Evolutionary conservation across 208 protist genomes (phyloP), one percentile per base, ranked within the genome.

Genomic region (Crithidia mellificae): DNA sequence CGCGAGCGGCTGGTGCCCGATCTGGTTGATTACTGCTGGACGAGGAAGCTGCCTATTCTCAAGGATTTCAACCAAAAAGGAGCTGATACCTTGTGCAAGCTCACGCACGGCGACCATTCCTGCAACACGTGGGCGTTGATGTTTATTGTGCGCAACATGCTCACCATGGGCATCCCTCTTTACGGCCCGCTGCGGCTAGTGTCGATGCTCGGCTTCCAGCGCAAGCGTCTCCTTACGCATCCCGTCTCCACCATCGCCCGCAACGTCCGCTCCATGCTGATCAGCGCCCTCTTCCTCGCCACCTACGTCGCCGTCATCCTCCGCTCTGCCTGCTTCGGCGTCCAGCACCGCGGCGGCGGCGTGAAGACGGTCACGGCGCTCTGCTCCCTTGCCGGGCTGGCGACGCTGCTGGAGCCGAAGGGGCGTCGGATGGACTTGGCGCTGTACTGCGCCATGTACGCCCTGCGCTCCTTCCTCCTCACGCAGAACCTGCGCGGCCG

Each of bases 351-450:
- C 52, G 74, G 80, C 67, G 68, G 76, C 51, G 74, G 82, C 51
- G 83, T 80, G 20, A 56, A 84, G 46, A 70, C 63, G 32, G 79
- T 82, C 46, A 76, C 84, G 2, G 55, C 83, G 29, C 49, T 80
- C 32, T 83, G 84, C 53, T 86, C 72, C 39, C 54, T 84, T 29
- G 78, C 83, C 19, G 88, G 91, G 6, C 72, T 94, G 24, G 62
- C 85, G 19, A 85, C 86, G 38, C 70, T 96, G 63, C 72, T 96
- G 53, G 87, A 96, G 71, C 88, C 87, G 11, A 92, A 94, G 63
- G 75, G 83, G 7, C 83, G 88, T 9, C 78, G 91, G 49, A 85
- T 89, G 74, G 91, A 96, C 63, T 81, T 96, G 44, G 88, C 91
- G 20, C 44, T 92, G 38, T 96, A 96, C 72, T 96, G 91, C 68